Evolutionary conservation across 768 basidiomycete genomes (phyloP).

Genomic region (Tricholoma bakamatsutake): DNA sequence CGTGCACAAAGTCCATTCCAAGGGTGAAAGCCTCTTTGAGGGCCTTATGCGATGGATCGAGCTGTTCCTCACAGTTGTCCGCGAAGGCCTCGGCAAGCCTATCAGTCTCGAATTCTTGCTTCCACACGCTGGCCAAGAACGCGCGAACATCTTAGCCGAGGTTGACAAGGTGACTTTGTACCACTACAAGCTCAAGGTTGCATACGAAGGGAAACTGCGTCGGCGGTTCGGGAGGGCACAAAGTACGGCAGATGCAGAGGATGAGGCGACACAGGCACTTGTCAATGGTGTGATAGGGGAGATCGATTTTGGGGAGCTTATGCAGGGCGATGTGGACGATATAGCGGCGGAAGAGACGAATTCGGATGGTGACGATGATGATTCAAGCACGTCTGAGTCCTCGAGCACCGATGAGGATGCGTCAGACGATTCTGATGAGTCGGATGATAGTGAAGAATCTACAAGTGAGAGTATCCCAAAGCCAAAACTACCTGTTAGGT

Average conservation of each 20-base stretch:
- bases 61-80: conserved; percentile 83
- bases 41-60: conserved; percentile 97
- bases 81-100: conserved; percentile 75
- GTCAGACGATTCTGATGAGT: conserved; percentile 20
- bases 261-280: conserved; percentile 76
- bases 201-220: conserved; percentile 90
- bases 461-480: conserved; percentile 17
- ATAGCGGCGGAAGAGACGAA: conserved; percentile 69
- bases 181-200: conserved; percentile 91
- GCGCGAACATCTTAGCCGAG: conserved; percentile 73
- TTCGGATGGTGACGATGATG: conserved; percentile 39
- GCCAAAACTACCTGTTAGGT: conserved; percentile 9
- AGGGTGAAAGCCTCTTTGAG: conserved; percentile 91
- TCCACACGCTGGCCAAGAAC: conserved; percentile 75
- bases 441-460: conserved; percentile 18
- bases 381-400: conserved; percentile 36
- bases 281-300: conserved; percentile 79
- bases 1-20: conserved; percentile 97
- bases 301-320: conserved; percentile 75
- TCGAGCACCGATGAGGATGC: conserved; percentile 24
- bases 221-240: conserved; percentile 69
- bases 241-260: conserved; percentile 52
- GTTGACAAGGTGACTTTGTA: conserved; percentile 87
- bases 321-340: conserved; percentile 74
- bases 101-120: conserved; percentile 87